A percentile compares a stretch with the other conserved stretches of the same genome.
These are phyloP conservation scores for Fusarium devonianum DNA, from an alignment of 2,329 filamentous ascomycete species.

Conservation along the genomic window DNA sequence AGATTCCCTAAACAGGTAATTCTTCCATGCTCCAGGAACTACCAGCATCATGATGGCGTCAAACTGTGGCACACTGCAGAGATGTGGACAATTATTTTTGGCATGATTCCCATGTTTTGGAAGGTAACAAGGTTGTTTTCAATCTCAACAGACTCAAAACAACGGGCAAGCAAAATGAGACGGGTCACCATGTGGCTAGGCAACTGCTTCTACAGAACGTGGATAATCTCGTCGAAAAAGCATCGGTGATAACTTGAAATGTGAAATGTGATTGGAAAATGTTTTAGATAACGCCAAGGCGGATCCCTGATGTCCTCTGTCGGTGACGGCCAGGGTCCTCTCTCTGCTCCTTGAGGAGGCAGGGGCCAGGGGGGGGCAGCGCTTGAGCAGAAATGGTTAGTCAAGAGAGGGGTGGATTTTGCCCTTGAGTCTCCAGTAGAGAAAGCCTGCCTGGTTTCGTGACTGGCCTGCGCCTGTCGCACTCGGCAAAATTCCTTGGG, in stretches of 20 bases:
- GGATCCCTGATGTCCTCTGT: constrained; percentile 25
- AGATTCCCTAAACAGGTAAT: neutral
- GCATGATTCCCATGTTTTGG: neutral
- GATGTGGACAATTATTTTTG: no score
- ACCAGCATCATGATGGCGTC: constrained; percentile 28
- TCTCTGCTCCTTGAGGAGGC: constrained; percentile 29
- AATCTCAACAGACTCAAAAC: constrained; percentile 1
- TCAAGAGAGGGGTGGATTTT: constrained; percentile 4
- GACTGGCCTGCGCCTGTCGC: constrained; percentile 17
- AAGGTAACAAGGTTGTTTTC: neutral
- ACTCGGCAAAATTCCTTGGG: constrained; percentile 19
- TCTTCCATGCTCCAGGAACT: constrained; percentile 14
- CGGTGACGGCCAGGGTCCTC: constrained; percentile 33
- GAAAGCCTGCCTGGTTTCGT: neutral
- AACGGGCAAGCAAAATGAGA: neutral
- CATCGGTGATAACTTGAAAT: constrained; percentile 10
- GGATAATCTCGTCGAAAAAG: constrained; percentile 13
- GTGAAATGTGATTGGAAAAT: constrained; percentile 31
- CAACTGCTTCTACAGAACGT: constrained; percentile 11
- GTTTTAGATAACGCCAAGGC: constrained; percentile 31
- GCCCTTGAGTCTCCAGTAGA: constrained; percentile 10
- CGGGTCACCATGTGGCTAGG: constrained; percentile 18
- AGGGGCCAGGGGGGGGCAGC: constrained; percentile 34
- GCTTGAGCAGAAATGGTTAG: constrained; percentile 26
- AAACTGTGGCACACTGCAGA: no score